Conservation (phyloP, 108 stramenopile genomes). For the Mediolabrus comicus region DNA sequence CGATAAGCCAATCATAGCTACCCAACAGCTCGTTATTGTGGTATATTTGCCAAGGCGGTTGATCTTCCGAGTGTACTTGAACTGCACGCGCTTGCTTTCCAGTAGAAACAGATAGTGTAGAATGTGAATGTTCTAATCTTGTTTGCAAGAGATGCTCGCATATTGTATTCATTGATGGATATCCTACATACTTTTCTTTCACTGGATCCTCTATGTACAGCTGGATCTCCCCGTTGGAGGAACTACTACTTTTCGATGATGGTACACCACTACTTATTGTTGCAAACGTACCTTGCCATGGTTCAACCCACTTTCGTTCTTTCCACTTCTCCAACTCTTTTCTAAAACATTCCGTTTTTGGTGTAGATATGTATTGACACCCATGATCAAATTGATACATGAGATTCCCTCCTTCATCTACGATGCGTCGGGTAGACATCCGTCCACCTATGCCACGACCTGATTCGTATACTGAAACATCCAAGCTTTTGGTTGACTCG, state of each 20-base stretch:
- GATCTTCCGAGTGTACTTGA: background rate
- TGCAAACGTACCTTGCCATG: conserved; percentile 29
- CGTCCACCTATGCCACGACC: conserved; percentile 42
- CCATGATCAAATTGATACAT: conserved; percentile 40
- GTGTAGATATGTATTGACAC: conserved; percentile 24
- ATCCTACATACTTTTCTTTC: conserved; percentile 28
- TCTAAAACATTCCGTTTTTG: conserved; percentile 31
- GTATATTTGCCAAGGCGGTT: conserved; percentile 12
- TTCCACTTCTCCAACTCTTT: conserved; percentile 21
- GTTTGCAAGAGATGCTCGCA: conserved; percentile 18
- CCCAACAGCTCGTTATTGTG: conserved; percentile 20
- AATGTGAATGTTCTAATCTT: background rate
- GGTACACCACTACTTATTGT: background rate
- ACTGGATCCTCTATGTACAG: background rate
- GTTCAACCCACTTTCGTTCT: conserved; percentile 15
- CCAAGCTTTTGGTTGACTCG: conserved; percentile 6
- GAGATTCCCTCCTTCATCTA: background rate
- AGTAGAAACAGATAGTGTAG: conserved; percentile 9
- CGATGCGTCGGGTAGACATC: conserved; percentile 28
- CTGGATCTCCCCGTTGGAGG: background rate
- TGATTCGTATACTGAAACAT: conserved; percentile 32
- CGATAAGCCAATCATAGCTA: conserved; percentile 38
- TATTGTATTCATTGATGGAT: conserved; percentile 30
- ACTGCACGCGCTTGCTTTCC: conserved; percentile 20
- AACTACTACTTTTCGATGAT: background rate